A percentile compares a stretch with the other conserved stretches of the same genome.
Conservation (phyloP, 306 rosid species). For the Dryas drummondii region DNA sequence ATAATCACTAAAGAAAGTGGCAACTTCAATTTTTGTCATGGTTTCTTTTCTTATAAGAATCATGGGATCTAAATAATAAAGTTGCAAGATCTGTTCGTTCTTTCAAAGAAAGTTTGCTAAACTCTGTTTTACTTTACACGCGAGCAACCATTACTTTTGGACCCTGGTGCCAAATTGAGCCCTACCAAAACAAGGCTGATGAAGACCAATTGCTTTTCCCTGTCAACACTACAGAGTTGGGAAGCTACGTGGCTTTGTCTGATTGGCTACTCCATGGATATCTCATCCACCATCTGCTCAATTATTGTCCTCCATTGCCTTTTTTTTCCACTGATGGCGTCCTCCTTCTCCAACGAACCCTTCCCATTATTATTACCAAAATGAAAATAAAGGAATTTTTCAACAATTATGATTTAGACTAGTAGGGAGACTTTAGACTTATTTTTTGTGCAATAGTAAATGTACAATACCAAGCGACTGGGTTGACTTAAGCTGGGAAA, state of each 20-base stretch:
- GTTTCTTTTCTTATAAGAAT: neutral
- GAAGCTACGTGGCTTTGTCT: neutral
- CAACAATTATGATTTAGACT: neutral
- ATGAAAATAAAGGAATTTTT: neutral
- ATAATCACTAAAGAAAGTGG: neutral
- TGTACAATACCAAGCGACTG: no score
- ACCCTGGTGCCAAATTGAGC: no score
- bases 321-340: neutral
- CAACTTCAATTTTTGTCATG: neutral
- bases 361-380: neutral
- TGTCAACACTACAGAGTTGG: no score
- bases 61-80: neutral
- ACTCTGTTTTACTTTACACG: neutral
- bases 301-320: neutral
- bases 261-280: neutral
- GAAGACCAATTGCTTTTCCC: neutral
- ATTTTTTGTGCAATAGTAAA: no score
- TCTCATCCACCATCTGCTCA: neutral
- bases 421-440: no score
- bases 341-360: no score
- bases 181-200: neutral
- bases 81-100: neutral
- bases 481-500: no score
- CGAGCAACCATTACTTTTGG: neutral
- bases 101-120: no score